Evolutionary conservation across 768 basidiomycete genomes (phyloP).

Genomic region (Boletus coccyginus): DNA sequence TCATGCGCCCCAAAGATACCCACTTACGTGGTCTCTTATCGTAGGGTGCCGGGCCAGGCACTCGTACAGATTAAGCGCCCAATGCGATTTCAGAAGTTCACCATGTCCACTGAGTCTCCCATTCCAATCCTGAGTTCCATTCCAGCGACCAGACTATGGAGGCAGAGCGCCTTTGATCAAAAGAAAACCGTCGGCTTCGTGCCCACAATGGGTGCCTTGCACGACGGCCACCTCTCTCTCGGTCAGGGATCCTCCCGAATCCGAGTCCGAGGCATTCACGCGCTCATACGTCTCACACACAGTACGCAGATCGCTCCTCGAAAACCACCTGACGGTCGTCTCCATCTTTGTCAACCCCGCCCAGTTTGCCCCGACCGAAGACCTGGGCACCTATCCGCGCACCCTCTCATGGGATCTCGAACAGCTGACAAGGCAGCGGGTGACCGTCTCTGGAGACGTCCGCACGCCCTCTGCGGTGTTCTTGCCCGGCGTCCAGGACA

Average conservation of each 20-base stretch:
- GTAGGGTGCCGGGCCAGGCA: no score
- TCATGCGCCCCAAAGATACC: background rate
- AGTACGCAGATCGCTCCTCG: slow-evolving; percentile 75
- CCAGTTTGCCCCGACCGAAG: slow-evolving; percentile 96
- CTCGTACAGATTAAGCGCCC: no score
- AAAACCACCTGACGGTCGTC: slow-evolving; percentile 84
- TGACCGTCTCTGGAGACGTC: slow-evolving; percentile 26
- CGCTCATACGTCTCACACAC: slow-evolving; percentile 3
- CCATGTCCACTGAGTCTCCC: slow-evolving; percentile 29
- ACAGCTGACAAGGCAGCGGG: slow-evolving; percentile 44
- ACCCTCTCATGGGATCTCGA: slow-evolving; percentile 76
- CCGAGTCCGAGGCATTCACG: background rate
- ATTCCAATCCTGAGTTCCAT: slow-evolving; percentile 60
- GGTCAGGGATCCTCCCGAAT: slow-evolving; percentile 52
- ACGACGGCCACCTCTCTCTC: slow-evolving; percentile 88
- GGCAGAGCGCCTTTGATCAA: slow-evolving; percentile 54
- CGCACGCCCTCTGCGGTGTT: slow-evolving; percentile 71
- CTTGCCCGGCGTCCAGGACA: slow-evolving; percentile 71
- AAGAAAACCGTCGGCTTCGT: slow-evolving; percentile 83
- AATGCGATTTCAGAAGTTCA: no score
- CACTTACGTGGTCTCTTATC: no score
- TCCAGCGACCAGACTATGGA: slow-evolving; percentile 68
- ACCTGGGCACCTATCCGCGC: slow-evolving; percentile 86
- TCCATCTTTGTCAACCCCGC: slow-evolving; percentile 99
- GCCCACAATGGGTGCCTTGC: slow-evolving; percentile 97